Evolutionary conservation across 305 asterid species (phyloP).

Genomic region (Coffea humblotiana): DNA sequence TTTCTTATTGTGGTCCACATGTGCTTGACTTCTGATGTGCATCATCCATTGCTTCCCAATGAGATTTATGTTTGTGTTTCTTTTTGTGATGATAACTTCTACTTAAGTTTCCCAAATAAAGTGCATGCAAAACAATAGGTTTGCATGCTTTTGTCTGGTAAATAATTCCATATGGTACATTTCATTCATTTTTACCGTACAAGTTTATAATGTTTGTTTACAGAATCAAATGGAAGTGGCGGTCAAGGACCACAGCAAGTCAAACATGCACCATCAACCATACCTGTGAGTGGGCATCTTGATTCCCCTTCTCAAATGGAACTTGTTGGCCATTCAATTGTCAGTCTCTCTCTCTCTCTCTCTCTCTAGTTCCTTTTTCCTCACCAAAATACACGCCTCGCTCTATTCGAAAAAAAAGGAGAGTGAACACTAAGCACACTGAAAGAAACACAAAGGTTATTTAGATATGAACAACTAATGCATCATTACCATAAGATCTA

Average conservation of each 20-base stretch:
- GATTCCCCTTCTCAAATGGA: constrained; percentile 59
- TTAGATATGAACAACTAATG: neutral
- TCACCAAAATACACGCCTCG: neutral
- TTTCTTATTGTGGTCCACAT: neutral
- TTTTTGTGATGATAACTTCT: neutral
- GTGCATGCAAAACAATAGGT: neutral
- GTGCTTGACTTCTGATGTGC: neutral
- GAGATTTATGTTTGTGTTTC: neutral
- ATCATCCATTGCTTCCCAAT: neutral
- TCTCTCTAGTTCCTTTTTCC: neutral
- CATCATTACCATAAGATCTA: neutral
- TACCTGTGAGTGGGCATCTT: constrained; percentile 27
- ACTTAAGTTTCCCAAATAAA: neutral
- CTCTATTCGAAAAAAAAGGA: too few relatives aligned
- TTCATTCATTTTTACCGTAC: constrained; percentile 16
- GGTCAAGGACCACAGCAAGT: constrained; percentile 42
- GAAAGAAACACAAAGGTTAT: neutral
- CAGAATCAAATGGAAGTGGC: constrained; percentile 47
- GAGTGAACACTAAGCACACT: neutral
- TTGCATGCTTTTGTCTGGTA: neutral
- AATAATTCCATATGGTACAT: neutral
- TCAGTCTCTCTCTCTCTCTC: constrained; percentile 29
- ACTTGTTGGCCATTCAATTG: constrained; percentile 77
- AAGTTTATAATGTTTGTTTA: constrained; percentile 22
- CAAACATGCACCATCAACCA: constrained; percentile 23